These are phyloP conservation scores for Tarenaya hassleriana DNA, from an alignment of 345 rosid genomes.

Conservation along the genomic window DNA sequence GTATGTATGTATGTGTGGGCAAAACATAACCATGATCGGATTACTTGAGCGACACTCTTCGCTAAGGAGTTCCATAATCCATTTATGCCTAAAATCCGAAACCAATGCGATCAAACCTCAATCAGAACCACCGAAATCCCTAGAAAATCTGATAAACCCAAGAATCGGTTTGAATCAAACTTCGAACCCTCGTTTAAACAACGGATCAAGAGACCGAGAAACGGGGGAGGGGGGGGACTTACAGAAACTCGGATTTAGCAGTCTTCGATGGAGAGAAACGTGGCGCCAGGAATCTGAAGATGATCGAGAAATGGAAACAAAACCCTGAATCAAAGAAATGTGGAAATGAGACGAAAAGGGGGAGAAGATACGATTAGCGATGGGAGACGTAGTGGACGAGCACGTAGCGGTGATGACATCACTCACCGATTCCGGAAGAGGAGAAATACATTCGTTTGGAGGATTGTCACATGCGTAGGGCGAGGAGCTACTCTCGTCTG, in stretches of 20 bases:
- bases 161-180: neutral
- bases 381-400: slow-evolving; percentile 20
- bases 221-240: slow-evolving; percentile 12
- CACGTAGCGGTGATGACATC: slow-evolving; percentile 23
- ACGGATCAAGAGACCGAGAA: slow-evolving; percentile 10
- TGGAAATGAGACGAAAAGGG: slow-evolving; percentile 9
- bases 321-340: slow-evolving; percentile 4
- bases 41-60: too few species aligned
- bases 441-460: too few species aligned
- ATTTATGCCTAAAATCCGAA: too few species aligned
- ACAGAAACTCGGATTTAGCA: slow-evolving; percentile 1
- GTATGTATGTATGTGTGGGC: too few species aligned
- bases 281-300: neutral
- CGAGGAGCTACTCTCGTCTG: neutral
- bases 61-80: too few species aligned
- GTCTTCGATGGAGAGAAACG: neutral
- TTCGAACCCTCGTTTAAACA: slow-evolving; percentile 7
- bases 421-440: slow-evolving; percentile 11
- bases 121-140: too few species aligned
- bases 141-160: too few species aligned
- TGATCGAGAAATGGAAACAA: neutral
- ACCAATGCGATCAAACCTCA: too few species aligned
- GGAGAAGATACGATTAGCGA: too few species aligned
- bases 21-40: too few species aligned
- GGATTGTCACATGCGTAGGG: too few species aligned